Evolutionary conservation across 1,284 basidiomycete genomes (phyloP), one percentile per base, ranked within the genome.

Genomic region (Fomitopsis pinicola): DNA sequence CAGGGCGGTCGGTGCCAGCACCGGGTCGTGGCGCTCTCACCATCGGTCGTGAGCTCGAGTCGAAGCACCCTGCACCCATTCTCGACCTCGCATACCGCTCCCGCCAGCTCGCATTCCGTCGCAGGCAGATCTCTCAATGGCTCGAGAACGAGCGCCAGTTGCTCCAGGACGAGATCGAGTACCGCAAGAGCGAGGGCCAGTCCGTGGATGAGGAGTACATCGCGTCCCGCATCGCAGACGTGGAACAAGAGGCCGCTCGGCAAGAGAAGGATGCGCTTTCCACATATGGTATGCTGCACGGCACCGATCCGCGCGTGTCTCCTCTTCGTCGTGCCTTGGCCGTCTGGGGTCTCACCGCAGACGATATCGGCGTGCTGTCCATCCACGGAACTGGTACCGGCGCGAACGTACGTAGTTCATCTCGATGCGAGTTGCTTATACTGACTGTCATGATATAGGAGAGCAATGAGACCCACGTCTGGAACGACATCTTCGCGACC

Each of bases 391-490:
- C 97, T 6, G 97, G 95, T 70, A 99, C 97, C 42, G 91, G 88
- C 69, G 97, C 97, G 42, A 99, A 99, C 76, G 85, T 86, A 69
- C 61, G 82, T 76, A 50, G 15, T 5, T 42, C 22, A 33, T 59
- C 22, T 44, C 45, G 28, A 30, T 12, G 38, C 35, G 7, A 59
- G 19, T 22, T 33, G 17, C 26, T 5, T 17, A 35, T 28, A 28
- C 38, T 66, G 12, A 61, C 58, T 45, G 55, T 62, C 22, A 66
- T 28, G 45, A 10, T 66, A 52, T 62, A 86, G 83, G 96, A 99
- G 83, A 94, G 96, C 80, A 99, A 99, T 76, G 97, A 99, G 82
- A 95, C 94, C 7, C 88, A 90, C 68, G 95, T 98, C 63, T 98
- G 97, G 92, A 95, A 98, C 75, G 88, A 94, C 67, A 89, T 98